Conservation (phyloP, 2,329 filamentous ascomycete species). For the Aureobasidium zeae region DNA sequence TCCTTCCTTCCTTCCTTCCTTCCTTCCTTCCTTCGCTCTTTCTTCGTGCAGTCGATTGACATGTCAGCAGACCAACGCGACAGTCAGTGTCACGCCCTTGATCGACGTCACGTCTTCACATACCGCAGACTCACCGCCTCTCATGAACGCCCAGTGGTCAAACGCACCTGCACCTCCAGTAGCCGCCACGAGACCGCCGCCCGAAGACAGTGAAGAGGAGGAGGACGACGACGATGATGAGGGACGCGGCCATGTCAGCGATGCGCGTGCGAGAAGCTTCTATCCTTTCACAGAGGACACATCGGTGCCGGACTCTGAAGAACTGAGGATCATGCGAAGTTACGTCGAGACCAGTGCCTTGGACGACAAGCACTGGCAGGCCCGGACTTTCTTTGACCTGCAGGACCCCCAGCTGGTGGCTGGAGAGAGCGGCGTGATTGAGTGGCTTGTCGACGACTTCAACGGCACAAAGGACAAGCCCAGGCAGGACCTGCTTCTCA, state of each 20-base stretch:
- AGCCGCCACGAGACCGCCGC: neutral
- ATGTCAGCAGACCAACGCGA: too few species aligned
- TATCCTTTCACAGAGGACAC: constrained; percentile 48
- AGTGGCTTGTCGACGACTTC: constrained; percentile 50
- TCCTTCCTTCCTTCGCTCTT: too few species aligned
- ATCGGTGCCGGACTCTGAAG: constrained; percentile 46
- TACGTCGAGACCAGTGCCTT: constrained; percentile 45
- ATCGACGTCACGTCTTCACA: too few species aligned
- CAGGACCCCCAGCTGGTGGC: constrained; percentile 50
- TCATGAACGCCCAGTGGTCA: too few species aligned
- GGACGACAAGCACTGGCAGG: constrained; percentile 52
- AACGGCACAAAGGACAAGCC: constrained; percentile 53
- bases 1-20: too few species aligned
- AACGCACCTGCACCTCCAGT: constrained; percentile 14
- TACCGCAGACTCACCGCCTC: too few species aligned
- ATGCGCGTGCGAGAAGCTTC: constrained; percentile 34
- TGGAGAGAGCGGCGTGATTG: constrained; percentile 45
- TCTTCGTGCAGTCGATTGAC: too few species aligned
- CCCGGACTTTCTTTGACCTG: constrained; percentile 45
- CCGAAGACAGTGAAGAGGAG: constrained; percentile 21
- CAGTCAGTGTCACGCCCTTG: too few species aligned
- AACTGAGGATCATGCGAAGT: constrained; percentile 49
- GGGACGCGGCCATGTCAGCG: constrained; percentile 19
- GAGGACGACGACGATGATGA: constrained; percentile 24
- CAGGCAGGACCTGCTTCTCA: constrained; percentile 50